A percentile compares a stretch with the other conserved stretches of the same genome.
Evolutionary conservation across 345 rosid species (phyloP).

Genomic region (Passiflora organensis): DNA sequence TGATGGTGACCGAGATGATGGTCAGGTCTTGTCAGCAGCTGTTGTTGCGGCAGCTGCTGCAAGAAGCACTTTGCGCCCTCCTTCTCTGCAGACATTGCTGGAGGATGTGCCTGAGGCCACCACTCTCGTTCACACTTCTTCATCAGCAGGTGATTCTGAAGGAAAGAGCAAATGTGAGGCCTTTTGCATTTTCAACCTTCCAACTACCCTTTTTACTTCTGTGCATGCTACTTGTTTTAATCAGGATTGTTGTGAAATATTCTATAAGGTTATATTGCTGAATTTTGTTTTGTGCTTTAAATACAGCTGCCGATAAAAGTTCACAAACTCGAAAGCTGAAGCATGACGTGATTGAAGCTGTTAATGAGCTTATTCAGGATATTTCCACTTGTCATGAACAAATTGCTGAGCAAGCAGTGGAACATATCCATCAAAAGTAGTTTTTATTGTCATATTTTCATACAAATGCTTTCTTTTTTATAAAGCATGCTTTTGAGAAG

Average conservation of each 20-base stretch:
- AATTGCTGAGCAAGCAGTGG: constrained; percentile 98
- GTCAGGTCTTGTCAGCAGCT: constrained; percentile 74
- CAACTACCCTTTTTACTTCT: no score
- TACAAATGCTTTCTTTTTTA: background rate
- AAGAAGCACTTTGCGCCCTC: constrained; percentile 85
- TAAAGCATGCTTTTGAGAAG: no score
- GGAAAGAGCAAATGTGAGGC: constrained; percentile 82
- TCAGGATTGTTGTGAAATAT: background rate
- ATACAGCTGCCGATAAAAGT: constrained; percentile 89
- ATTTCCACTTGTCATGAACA: constrained; percentile 88
- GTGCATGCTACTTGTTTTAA: background rate
- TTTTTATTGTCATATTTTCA: constrained; percentile 5
- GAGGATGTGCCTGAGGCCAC: constrained; percentile 75
- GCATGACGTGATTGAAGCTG: constrained; percentile 96
- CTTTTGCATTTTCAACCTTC: background rate
- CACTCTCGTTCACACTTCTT: constrained; percentile 60
- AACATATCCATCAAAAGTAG: constrained; percentile 99
- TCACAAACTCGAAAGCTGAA: constrained; percentile 80
- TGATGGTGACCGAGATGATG: constrained; percentile 41
- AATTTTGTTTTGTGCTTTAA: constrained; percentile 8
- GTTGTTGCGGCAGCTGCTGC: constrained; percentile 90
- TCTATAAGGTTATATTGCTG: background rate
- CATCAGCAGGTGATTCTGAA: constrained; percentile 99
- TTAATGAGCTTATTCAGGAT: constrained; percentile 88
- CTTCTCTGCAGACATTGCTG: constrained; percentile 83